phyloP scores from a whole-genome alignment of 2,329 filamentous ascomycete species.

The Scedosporium apiospermum region DNA sequence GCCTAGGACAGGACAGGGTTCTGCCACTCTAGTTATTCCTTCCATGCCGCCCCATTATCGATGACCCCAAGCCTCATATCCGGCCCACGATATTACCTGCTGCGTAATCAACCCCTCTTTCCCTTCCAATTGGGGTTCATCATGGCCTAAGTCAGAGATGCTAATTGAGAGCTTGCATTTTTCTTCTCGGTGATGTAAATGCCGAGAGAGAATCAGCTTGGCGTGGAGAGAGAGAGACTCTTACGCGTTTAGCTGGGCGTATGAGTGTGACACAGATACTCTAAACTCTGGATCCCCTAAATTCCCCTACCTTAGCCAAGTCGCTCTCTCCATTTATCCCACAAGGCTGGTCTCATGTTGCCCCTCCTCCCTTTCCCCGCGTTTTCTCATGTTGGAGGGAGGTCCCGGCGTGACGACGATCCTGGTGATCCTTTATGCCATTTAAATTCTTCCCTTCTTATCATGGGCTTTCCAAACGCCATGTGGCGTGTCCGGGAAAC shows the following conservation, averaged over 20 bases:
- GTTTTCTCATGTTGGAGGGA: neutral
- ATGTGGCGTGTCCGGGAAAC: neutral
- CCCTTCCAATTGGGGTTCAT: neutral
- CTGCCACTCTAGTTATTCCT: neutral
- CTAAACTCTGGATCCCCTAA: too few species aligned
- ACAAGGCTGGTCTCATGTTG: neutral
- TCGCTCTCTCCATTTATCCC: neutral
- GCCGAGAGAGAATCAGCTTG: too few species aligned
- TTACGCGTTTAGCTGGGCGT: too few species aligned
- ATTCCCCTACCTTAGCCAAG: neutral
- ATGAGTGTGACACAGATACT: too few species aligned
- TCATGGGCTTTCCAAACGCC: neutral
- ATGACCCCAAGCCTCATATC: neutral
- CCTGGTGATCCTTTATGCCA: neutral
- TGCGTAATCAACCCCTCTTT: neutral
- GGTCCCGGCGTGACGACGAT: neutral
- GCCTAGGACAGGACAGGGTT: neutral
- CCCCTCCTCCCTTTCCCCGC: neutral
- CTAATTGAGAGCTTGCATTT: neutral
- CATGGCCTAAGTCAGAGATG: neutral
- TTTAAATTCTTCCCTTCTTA: neutral
- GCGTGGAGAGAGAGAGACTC: too few species aligned
- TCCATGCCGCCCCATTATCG: neutral
- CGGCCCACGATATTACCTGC: neutral
- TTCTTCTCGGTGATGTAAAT: too few species aligned